Conservation (phyloP, 75 land plant species). For the Isoetes taiwanensis region DNA sequence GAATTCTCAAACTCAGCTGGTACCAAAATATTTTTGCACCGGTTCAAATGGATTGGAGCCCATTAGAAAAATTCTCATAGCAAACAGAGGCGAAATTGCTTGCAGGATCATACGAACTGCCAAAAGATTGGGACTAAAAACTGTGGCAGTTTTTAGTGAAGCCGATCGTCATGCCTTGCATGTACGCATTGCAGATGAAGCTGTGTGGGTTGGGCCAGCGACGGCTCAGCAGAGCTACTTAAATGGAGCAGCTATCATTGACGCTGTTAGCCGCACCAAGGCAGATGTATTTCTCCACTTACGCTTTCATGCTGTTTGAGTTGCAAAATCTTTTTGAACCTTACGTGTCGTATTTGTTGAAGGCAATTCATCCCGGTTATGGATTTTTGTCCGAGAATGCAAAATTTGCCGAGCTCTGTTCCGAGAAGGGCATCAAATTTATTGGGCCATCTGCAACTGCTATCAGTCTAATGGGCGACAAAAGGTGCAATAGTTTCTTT, state of each 20-base stretch:
- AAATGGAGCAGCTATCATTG: constrained; percentile 42
- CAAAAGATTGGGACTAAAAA: constrained; percentile 51
- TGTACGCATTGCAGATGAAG: constrained; percentile 75
- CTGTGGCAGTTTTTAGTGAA: constrained; percentile 91
- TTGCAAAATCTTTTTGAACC: too few relatives aligned
- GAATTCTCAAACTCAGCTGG: too few relatives aligned
- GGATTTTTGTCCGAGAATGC: constrained; percentile 92
- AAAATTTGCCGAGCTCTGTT: constrained; percentile 79
- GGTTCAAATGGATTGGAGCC: too few relatives aligned
- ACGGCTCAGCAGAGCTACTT: constrained; percentile 76
- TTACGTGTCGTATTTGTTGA: too few relatives aligned
- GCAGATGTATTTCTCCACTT: constrained; percentile 40
- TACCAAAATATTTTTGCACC: too few relatives aligned
- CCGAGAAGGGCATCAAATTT: constrained; percentile 47
- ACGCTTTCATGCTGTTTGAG: not conserved
- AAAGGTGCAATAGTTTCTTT: constrained; percentile 75
- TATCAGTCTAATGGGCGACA: constrained; percentile 90
- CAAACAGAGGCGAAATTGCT: constrained; percentile 95
- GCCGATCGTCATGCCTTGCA: constrained; percentile 67
- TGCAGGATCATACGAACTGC: constrained; percentile 82
- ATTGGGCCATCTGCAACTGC: constrained; percentile 93
- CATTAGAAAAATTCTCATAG: constrained; percentile 78
- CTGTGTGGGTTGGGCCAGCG: constrained; percentile 73
- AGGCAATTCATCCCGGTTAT: constrained; percentile 98
- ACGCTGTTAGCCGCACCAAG: constrained; percentile 51